phyloP scores from a whole-genome alignment of 371 early-diverging fungal species.

The Coemansia sp. region DNA sequence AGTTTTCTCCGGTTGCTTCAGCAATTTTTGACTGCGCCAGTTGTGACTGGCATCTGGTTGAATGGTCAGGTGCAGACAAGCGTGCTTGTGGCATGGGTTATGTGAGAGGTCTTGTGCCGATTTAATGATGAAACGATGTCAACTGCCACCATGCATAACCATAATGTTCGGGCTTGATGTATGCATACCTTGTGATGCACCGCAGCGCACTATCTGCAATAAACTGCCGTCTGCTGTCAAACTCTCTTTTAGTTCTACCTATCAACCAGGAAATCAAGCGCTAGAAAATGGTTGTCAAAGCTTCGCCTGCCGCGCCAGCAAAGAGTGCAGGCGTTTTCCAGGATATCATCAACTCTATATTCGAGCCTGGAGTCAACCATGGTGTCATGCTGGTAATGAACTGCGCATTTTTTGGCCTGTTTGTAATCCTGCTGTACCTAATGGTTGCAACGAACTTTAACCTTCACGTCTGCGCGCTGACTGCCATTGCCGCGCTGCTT shows the following conservation, averaged over 20 bases:
- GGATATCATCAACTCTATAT: slow-evolving; percentile 50
- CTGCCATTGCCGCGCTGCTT: slow-evolving; percentile 34
- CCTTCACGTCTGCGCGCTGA: slow-evolving; percentile 47
- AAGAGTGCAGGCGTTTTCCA: slow-evolving; percentile 31
- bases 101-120: no score
- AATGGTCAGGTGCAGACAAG: no score
- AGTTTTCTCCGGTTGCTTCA: background rate
- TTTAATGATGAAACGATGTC: background rate
- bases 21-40: background rate
- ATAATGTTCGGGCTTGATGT: background rate
- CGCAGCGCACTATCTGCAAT: background rate
- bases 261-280: background rate
- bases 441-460: slow-evolving; percentile 47
- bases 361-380: slow-evolving; percentile 52
- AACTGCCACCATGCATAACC: slow-evolving; percentile 1
- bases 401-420: slow-evolving; percentile 45
- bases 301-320: background rate
- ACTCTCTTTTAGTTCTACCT: background rate
- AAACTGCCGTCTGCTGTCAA: background rate
- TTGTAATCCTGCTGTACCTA: slow-evolving; percentile 41
- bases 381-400: slow-evolving; percentile 51
- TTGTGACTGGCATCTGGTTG: background rate
- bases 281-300: background rate
- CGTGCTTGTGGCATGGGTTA: no score
- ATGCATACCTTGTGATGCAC: background rate